Base-by-base conservation (phyloP, 1,284 basidiomycete genomes). In the Trichosporon ovoides region DNA sequence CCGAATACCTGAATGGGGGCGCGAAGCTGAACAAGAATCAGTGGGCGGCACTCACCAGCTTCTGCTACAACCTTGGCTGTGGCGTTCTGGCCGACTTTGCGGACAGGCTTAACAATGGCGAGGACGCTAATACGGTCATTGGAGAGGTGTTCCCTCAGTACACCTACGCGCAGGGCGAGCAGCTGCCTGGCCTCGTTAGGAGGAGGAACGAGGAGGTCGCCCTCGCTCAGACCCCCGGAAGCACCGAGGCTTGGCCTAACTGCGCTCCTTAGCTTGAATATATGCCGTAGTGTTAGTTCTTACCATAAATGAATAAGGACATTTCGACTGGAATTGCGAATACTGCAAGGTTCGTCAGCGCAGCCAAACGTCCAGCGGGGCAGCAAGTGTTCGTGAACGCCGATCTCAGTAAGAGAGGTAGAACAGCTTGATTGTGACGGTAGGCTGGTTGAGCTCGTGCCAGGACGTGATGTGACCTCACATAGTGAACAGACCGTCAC, bases 11-110 rank as follows among this genome's bases (percentile, higher is more conserved):
- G 34, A 31, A 7, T n/a, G 10, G 20, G 14, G 36, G 11, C 22
- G 46, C 36, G 22, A 53, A 14, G 20, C 51, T 52, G 20, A 28
- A 52, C 51, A 36, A 52, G n/a, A 52, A 52, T 36, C 51, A 52
- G 51, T 52, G 35, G 36, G 51, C 51, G 14, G 51, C 51, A 5
- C 51, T 52, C 51, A 37, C 36, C 3, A 24, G 20, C 11, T 52
- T 37, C 36, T 18, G 16, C 12, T 52, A 38, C 51, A 52, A 52
- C 51, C 22, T 52, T 14, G 51, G 51, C 19, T 52, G 51, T 22
- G 36, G 51, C 22, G 14, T 24, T 7, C 22, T 37, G 35, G 11
- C 51, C 20, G 36, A 37, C 51, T 38, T 52, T 19, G 22, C 36
- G 20, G 36, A 18, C 6, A 7, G 34, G 13, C 34, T 52, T 3